A percentile compares a stretch with the other conserved stretches of the same genome.
Conservation (phyloP, 2,329 filamentous ascomycete genomes). For the Xylaria multiplex region DNA sequence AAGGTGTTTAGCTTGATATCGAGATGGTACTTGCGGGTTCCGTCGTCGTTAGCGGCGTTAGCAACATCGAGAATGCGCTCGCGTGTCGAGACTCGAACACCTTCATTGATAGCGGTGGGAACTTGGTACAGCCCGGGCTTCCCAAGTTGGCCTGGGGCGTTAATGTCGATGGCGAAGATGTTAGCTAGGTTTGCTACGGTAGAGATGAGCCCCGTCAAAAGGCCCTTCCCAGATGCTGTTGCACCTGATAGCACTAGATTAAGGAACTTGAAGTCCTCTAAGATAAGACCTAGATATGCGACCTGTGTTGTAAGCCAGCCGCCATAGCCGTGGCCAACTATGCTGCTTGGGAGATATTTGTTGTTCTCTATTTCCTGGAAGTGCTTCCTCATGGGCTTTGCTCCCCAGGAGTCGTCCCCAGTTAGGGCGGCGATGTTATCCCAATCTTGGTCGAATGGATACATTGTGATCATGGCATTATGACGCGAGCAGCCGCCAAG, state of each 20-base stretch:
- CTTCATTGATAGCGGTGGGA: conserved; percentile 57
- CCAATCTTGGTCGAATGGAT: conserved; percentile 69
- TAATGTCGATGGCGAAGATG: conserved; percentile 57
- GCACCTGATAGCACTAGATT: conserved; percentile 58
- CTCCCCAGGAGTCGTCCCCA: conserved; percentile 67
- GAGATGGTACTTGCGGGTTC: conserved; percentile 55
- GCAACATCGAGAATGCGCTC: conserved; percentile 61
- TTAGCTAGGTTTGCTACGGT: conserved; percentile 15
- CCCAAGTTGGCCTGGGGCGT: conserved; percentile 48
- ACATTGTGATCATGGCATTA: conserved; percentile 68
- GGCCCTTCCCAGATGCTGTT: conserved; percentile 54
- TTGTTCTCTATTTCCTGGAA: conserved; percentile 66
- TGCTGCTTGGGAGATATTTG: conserved; percentile 58
- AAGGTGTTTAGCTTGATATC: conserved; percentile 49
- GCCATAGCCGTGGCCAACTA: conserved; percentile 62
- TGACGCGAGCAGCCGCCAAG: conserved; percentile 66
- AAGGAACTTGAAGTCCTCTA: conserved; percentile 58
- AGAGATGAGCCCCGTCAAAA: conserved; percentile 44
- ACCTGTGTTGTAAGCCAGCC: conserved; percentile 63
- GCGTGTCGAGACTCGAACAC: conserved; percentile 59
- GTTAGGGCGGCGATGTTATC: conserved; percentile 66
- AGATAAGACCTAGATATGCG: conserved; percentile 57
- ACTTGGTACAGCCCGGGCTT: conserved; percentile 61
- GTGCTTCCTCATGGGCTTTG: conserved; percentile 69
- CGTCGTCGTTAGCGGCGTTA: conserved; percentile 58